phyloP scores from a whole-genome alignment of 768 basidiomycete species.

The Lentinula sp. region DNA sequence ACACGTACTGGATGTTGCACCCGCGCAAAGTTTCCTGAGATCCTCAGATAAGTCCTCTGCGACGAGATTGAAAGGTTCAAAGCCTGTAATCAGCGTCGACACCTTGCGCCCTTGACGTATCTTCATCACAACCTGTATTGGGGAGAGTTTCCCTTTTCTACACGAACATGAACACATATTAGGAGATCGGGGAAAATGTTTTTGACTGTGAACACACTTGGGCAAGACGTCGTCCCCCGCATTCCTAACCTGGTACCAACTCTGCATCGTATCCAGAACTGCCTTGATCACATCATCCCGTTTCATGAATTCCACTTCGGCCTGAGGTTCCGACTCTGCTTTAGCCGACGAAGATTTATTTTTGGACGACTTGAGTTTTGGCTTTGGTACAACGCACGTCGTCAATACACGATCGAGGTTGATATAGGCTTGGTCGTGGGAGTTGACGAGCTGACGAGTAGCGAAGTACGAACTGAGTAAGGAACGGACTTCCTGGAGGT shows the following conservation, averaged over 20 bases:
- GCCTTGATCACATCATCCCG: conserved; percentile 56
- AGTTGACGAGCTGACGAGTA: conserved; percentile 56
- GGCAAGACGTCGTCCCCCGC: conserved; percentile 49
- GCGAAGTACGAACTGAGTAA: conserved; percentile 60
- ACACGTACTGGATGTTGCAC: conserved; percentile 65
- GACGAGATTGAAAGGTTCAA: conserved; percentile 69
- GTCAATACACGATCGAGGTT: conserved; percentile 51
- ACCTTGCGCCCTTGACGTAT: conserved; percentile 74
- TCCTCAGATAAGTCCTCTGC: conserved; percentile 76
- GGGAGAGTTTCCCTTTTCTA: conserved; percentile 74
- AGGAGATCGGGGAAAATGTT: not conserved
- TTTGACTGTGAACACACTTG: conserved; percentile 40
- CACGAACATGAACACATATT: not conserved
- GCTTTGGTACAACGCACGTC: conserved; percentile 28
- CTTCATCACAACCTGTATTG: conserved; percentile 66
- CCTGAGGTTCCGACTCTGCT: not conserved
- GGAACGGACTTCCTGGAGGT: conserved; percentile 46
- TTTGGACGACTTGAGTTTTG: conserved; percentile 22
- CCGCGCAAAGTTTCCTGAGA: conserved; percentile 69
- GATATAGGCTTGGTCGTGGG: conserved; percentile 61
- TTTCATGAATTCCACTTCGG: conserved; percentile 46
- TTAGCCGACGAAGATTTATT: conserved; percentile 4
- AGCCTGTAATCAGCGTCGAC: conserved; percentile 69
- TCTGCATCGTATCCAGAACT: conserved; percentile 64
- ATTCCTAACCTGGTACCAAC: conserved; percentile 59